A percentile compares a stretch with the other conserved stretches of the same genome.
Conservation (phyloP, 306 rosid genomes). For the Begonia masoniana region DNA sequence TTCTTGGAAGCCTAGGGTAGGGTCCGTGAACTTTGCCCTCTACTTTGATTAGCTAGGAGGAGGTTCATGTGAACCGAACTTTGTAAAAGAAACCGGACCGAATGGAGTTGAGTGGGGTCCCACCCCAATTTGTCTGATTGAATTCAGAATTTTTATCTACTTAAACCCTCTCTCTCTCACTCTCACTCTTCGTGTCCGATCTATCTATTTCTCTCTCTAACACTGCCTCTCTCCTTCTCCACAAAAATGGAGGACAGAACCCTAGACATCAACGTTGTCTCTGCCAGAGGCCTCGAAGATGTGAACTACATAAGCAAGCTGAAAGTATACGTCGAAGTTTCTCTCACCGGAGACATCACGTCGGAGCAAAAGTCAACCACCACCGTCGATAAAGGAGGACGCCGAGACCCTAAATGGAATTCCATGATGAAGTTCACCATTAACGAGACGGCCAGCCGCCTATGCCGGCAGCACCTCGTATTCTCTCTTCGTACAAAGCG, state of each 20-base stretch:
- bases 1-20: too few species aligned
- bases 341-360: constrained; percentile 11
- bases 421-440: constrained; percentile 14
- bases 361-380: constrained; percentile 6
- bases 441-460: not conserved
- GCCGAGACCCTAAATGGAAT: constrained; percentile 15
- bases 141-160: too few species aligned
- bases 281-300: constrained; percentile 12
- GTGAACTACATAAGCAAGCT: constrained; percentile 17
- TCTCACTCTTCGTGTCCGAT: too few species aligned
- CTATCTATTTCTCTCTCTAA: too few species aligned
- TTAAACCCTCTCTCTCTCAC: too few species aligned
- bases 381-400: constrained; percentile 13
- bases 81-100: too few species aligned
- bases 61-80: too few species aligned
- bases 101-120: too few species aligned
- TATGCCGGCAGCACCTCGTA: not conserved
- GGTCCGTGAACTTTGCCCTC: too few species aligned
- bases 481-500: constrained; percentile 5
- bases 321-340: constrained; percentile 21
- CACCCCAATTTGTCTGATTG: too few species aligned
- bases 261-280: constrained; percentile 11
- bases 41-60: too few species aligned
- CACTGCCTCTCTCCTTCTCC: too few species aligned
- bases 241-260: constrained; percentile 11